Conservation (phyloP, 805 yeast genomes). For the Candida golubevii region DNA sequence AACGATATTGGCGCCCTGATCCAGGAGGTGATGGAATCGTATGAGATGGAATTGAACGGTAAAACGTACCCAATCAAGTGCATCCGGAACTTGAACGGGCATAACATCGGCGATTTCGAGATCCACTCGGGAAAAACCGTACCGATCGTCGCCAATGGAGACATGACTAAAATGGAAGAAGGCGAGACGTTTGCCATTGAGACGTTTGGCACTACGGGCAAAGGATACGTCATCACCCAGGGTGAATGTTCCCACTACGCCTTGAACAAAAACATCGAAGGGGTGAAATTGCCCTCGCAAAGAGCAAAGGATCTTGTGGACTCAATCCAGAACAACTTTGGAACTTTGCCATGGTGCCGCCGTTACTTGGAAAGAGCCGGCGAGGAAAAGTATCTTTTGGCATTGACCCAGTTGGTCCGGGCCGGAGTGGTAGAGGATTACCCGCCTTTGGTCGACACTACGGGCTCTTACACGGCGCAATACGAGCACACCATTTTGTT, state of each 20-base stretch:
- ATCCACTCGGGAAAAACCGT: slow-evolving; percentile 96
- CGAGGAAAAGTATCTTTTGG: slow-evolving; percentile 85
- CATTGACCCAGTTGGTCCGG: slow-evolving; percentile 78
- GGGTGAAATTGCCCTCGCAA: slow-evolving; percentile 46
- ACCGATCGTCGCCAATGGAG: slow-evolving; percentile 92
- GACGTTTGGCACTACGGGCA: slow-evolving; percentile 96
- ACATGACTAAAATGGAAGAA: slow-evolving; percentile 96
- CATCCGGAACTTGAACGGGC: slow-evolving; percentile 92
- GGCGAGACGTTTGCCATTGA: slow-evolving; percentile 98
- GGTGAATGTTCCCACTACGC: slow-evolving; percentile 98
- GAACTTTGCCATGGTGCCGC: slow-evolving; percentile 95
- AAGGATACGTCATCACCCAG: slow-evolving; percentile 77
- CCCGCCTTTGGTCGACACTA: slow-evolving; percentile 83
- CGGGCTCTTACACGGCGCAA: slow-evolving; percentile 92
- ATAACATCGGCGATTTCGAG: slow-evolving; percentile 74
- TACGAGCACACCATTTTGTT: slow-evolving; percentile 90
- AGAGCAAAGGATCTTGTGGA: slow-evolving; percentile 66
- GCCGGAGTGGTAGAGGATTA: slow-evolving; percentile 89
- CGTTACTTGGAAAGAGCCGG: slow-evolving; percentile 89
- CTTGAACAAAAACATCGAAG: slow-evolving; percentile 44
- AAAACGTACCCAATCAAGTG: slow-evolving; percentile 80
- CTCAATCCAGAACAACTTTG: slow-evolving; percentile 76
- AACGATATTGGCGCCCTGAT: slow-evolving; percentile 94
- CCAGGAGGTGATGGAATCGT: slow-evolving; percentile 96
- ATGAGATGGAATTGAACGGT: slow-evolving; percentile 89